phyloP scores from a whole-genome alignment of 495 filamentous ascomycete genomes.

The Penicillium herquei region DNA sequence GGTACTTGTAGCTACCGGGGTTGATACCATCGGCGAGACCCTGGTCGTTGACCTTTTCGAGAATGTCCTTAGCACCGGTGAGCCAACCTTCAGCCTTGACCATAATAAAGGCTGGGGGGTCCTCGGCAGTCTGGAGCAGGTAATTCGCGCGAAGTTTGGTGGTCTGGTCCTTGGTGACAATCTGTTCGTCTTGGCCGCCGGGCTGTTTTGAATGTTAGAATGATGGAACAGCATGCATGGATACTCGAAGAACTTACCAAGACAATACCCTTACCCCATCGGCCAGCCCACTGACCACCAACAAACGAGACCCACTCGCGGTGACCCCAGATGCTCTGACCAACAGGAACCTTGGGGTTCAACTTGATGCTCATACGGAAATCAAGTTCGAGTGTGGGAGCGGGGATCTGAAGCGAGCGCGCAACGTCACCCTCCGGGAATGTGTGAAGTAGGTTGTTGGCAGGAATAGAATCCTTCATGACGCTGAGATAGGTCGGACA shows the following conservation, averaged over 20 bases:
- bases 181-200: constrained; percentile 59
- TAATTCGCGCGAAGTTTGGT: constrained; percentile 54
- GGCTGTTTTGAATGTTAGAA: constrained; percentile 37
- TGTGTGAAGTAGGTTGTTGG: constrained; percentile 55
- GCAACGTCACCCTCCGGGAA: constrained; percentile 55
- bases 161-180: constrained; percentile 54
- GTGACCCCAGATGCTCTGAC: constrained; percentile 53
- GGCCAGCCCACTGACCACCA: constrained; percentile 59
- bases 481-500: constrained; percentile 56
- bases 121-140: constrained; percentile 57
- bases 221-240: not conserved
- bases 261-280: constrained; percentile 58
- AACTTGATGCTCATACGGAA: constrained; percentile 63
- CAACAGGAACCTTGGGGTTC: constrained; percentile 55
- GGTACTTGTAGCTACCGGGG: constrained; percentile 56
- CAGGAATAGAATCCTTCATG: constrained; percentile 59
- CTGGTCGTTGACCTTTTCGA: constrained; percentile 57
- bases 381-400: constrained; percentile 57
- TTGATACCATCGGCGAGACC: constrained; percentile 50
- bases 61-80: constrained; percentile 55
- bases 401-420: constrained; percentile 52
- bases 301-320: constrained; percentile 58
- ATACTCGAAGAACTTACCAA: constrained; percentile 41
- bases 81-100: constrained; percentile 58
- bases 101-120: constrained; percentile 58